A percentile compares a stretch with the other conserved stretches of the same genome.
Conservation (phyloP, 2,329 filamentous ascomycete genomes). For the Fusarium duplospermum region DNA sequence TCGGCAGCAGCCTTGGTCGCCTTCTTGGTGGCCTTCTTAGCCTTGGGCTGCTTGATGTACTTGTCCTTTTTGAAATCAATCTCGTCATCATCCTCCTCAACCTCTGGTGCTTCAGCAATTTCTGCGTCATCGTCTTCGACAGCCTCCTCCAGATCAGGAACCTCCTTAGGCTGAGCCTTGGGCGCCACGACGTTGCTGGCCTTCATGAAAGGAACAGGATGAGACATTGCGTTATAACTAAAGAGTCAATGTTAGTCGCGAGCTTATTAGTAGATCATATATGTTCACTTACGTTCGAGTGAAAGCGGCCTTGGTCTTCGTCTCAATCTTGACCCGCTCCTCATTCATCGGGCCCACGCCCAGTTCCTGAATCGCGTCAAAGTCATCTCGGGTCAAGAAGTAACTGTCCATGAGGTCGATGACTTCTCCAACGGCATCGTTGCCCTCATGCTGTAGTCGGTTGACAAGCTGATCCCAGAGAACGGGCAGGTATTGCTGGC, state of each 20-base stretch:
- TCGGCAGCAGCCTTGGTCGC: constrained; percentile 57
- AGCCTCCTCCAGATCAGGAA: constrained; percentile 94
- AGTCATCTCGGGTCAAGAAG: constrained; percentile 93
- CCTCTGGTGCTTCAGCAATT: constrained; percentile 66
- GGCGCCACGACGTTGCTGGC: constrained; percentile 80
- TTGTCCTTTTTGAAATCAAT: constrained; percentile 94
- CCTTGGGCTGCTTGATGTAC: constrained; percentile 93
- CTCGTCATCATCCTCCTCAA: constrained; percentile 76
- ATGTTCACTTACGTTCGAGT: constrained; percentile 78
- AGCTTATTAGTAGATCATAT: background rate
- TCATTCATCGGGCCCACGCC: constrained; percentile 88
- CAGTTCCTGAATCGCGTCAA: constrained; percentile 91
- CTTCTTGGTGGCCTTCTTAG: constrained; percentile 64
- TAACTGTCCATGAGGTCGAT: constrained; percentile 98
- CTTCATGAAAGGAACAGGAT: constrained; percentile 97
- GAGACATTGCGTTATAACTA: constrained; percentile 86
- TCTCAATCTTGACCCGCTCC: constrained; percentile 79
- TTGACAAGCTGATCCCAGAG: constrained; percentile 86
- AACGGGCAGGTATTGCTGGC: constrained; percentile 92
- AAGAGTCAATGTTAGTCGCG: constrained; percentile 19
- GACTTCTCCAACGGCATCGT: constrained; percentile 82
- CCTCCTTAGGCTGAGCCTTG: constrained; percentile 78
- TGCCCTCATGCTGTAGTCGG: constrained; percentile 80
- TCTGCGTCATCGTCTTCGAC: constrained; percentile 90
- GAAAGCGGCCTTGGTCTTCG: constrained; percentile 88